These are phyloP conservation scores for Camelina sativa DNA, from an alignment of 345 rosid genomes.

Conservation along the genomic window DNA sequence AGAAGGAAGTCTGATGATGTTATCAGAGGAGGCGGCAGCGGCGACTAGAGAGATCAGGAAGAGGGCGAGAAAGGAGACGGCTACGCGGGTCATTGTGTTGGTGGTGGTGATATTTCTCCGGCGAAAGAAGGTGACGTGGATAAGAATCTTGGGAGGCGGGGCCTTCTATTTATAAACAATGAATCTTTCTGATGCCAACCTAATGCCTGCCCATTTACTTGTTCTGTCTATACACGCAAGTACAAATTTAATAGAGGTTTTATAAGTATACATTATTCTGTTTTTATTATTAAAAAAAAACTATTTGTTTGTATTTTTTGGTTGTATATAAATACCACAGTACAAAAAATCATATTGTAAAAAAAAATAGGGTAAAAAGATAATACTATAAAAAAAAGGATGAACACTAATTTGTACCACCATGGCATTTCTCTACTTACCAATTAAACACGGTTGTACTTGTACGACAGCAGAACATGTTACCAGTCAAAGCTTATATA, in stretches of 20 bases:
- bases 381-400: too few relatives aligned
- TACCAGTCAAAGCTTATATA: too few relatives aligned
- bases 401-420: too few relatives aligned
- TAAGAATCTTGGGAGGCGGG: slow-evolving; percentile 25
- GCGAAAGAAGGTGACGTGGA: slow-evolving; percentile 32
- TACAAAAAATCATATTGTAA: too few relatives aligned
- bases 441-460: too few relatives aligned
- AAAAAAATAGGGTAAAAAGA: too few relatives aligned
- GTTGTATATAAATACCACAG: too few relatives aligned
- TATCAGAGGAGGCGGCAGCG: slow-evolving; percentile 41
- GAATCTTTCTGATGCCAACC: slow-evolving; percentile 17
- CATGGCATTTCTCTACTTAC: too few relatives aligned
- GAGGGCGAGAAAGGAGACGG: slow-evolving; percentile 39
- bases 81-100: slow-evolving; percentile 42
- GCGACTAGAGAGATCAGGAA: slow-evolving; percentile 34
- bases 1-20: slow-evolving; percentile 64
- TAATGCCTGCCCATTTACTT: slow-evolving; percentile 23
- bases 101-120: neutral
- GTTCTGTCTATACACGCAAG: slow-evolving; percentile 27
- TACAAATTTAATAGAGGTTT: neutral
- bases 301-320: too few relatives aligned
- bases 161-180: slow-evolving; percentile 25
- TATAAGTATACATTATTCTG: neutral
- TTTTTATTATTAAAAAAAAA: neutral
- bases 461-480: too few relatives aligned